These are phyloP conservation scores for Pisolithus marmoratus DNA, from an alignment of 768 basidiomycete genomes.

Conservation along the genomic window DNA sequence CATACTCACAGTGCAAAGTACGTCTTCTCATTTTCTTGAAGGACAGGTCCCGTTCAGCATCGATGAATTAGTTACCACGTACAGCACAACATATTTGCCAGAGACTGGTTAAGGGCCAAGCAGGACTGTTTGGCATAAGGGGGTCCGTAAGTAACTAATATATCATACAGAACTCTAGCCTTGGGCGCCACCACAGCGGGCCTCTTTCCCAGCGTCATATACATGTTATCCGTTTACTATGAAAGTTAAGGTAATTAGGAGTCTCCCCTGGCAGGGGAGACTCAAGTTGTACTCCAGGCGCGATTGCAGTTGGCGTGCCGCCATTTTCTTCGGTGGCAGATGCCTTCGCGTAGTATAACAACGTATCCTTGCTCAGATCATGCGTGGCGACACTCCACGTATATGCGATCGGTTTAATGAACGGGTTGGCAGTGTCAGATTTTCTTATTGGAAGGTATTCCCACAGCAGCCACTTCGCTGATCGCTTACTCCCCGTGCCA, in stretches of 20 bases:
- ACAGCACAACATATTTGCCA: slow-evolving; percentile 51
- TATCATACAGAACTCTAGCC: slow-evolving; percentile 27
- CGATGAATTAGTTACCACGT: slow-evolving; percentile 47
- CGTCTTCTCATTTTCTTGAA: not conserved
- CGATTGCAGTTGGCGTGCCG: slow-evolving; percentile 56
- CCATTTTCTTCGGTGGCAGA: slow-evolving; percentile 63
- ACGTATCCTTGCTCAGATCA: not conserved
- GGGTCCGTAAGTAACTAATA: slow-evolving; percentile 36
- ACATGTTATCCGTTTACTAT: slow-evolving; percentile 57
- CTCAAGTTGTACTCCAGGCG: slow-evolving; percentile 28
- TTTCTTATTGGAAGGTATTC: slow-evolving; percentile 50
- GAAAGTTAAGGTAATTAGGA: slow-evolving; percentile 26
- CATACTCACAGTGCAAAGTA: slow-evolving; percentile 37
- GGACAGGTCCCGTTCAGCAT: slow-evolving; percentile 31
- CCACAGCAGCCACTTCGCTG: slow-evolving; percentile 45
- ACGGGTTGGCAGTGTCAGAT: slow-evolving; percentile 48
- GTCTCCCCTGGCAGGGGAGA: not conserved
- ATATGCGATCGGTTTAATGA: slow-evolving; percentile 54
- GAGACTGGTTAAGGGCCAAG: slow-evolving; percentile 49
- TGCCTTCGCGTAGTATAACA: slow-evolving; percentile 53
- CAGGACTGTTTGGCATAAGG: slow-evolving; percentile 50
- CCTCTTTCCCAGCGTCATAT: slow-evolving; percentile 52
- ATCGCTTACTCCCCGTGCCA: slow-evolving; percentile 49
- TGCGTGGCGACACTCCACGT: slow-evolving; percentile 28
- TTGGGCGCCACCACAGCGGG: slow-evolving; percentile 58